These are phyloP conservation scores for Cyberlindnera maritima DNA, from an alignment of 805 yeast genomes.

Conservation along the genomic window DNA sequence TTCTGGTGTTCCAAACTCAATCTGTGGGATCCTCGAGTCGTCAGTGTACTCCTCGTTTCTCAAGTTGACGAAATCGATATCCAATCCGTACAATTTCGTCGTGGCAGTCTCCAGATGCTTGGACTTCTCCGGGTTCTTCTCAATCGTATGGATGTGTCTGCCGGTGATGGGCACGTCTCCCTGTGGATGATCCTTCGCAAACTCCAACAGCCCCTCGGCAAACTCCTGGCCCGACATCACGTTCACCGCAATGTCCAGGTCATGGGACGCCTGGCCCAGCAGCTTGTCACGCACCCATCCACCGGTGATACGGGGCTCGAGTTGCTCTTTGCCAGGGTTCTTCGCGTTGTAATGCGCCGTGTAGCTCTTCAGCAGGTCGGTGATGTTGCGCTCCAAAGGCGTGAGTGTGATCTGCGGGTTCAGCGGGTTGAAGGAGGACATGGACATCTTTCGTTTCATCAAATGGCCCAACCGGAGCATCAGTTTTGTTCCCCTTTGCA, in stretches of 20 bases:
- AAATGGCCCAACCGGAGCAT: slow-evolving; percentile 3
- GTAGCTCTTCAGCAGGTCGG: slow-evolving; percentile 41
- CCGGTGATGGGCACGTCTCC: slow-evolving; percentile 31
- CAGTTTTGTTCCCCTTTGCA: no score
- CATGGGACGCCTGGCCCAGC: slow-evolving; percentile 76
- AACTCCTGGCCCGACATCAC: slow-evolving; percentile 81
- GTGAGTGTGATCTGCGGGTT: slow-evolving; percentile 32
- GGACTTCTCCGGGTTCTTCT: slow-evolving; percentile 90
- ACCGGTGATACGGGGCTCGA: slow-evolving; percentile 82
- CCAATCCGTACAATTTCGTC: slow-evolving; percentile 77
- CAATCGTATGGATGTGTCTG: slow-evolving; percentile 68
- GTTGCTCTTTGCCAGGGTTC: slow-evolving; percentile 8
- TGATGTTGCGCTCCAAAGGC: slow-evolving; percentile 41
- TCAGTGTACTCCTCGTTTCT: slow-evolving; percentile 83
- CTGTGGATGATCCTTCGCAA: slow-evolving; percentile 33
- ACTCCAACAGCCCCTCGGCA: slow-evolving; percentile 63
- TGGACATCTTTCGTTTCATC: slow-evolving; percentile 18
- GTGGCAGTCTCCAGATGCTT: slow-evolving; percentile 97
- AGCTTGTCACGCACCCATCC: slow-evolving; percentile 98
- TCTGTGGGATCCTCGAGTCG: slow-evolving; percentile 81
- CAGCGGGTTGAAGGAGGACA: slow-evolving; percentile 6
- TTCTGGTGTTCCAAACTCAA: slow-evolving; percentile 82
- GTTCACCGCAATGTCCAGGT: slow-evolving; percentile 90
- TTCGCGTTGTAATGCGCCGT: slow-evolving; percentile 11
- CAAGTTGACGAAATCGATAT: slow-evolving; percentile 90